Conservation (phyloP, 225 moss, liverwort and hornwort species). For the Marchantia polymorpha region DNA sequence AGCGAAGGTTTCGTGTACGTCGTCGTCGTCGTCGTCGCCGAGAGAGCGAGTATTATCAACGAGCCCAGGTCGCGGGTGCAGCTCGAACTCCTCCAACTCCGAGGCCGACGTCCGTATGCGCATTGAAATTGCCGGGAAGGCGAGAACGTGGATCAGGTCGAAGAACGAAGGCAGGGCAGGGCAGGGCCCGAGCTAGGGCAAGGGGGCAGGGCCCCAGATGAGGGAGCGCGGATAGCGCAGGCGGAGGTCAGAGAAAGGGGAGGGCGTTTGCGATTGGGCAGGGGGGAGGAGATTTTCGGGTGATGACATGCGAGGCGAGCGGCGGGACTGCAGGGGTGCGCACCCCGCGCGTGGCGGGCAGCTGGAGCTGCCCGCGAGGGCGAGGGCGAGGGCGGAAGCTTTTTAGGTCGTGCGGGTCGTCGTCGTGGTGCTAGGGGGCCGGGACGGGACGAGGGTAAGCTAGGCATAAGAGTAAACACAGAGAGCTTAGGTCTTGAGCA, state of each 20-base stretch:
- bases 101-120: too few species aligned
- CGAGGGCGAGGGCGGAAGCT: background rate
- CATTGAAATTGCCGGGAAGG: too few species aligned
- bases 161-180: too few species aligned
- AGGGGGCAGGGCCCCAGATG: too few species aligned
- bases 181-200: too few species aligned
- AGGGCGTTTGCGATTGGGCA: background rate
- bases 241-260: background rate
- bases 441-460: background rate
- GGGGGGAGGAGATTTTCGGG: background rate
- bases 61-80: too few species aligned
- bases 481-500: background rate
- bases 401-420: conserved; percentile 12
- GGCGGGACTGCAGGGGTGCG: background rate
- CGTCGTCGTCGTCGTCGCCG: too few species aligned
- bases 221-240: too few species aligned
- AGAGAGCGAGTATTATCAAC: too few species aligned
- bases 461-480: background rate
- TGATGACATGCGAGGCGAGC: background rate
- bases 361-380: conserved; percentile 3
- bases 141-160: too few species aligned
- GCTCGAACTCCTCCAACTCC: too few species aligned
- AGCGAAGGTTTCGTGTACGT: too few species aligned
- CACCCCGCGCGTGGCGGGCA: background rate
- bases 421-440: background rate